Conservation (phyloP, 345 rosid genomes). For the Eucalyptus virginea region DNA sequence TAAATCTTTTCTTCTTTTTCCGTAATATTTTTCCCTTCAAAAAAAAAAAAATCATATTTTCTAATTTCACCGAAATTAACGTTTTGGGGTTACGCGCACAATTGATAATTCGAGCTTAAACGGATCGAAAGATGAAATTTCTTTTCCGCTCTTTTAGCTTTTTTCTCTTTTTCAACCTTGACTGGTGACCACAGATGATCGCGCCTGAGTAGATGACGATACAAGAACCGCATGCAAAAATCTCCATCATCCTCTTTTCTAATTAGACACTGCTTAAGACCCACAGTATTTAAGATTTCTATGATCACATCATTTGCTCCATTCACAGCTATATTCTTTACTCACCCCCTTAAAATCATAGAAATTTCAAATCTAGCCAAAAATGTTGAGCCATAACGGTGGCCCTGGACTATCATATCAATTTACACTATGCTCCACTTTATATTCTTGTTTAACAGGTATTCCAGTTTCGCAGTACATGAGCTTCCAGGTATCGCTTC, state of each 20-base stretch:
- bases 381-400: not conserved
- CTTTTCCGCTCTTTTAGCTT: not conserved
- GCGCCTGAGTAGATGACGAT: not conserved
- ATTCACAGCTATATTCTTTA: not conserved
- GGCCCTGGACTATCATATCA: not conserved
- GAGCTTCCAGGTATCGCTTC: constrained; percentile 35
- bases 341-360: not conserved
- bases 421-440: not conserved
- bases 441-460: not conserved
- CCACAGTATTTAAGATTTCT: not conserved
- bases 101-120: not conserved
- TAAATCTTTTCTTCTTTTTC: not conserved
- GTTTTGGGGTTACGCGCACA: not conserved
- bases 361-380: not conserved
- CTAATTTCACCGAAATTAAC: not conserved
- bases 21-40: not conserved
- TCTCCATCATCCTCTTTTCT: not conserved
- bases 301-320: not conserved
- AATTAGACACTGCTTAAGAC: not conserved
- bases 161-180: not conserved
- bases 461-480: constrained; percentile 12
- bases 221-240: not conserved
- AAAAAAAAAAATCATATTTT: too few species aligned
- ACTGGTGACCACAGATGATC: not conserved
- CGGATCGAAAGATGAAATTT: not conserved